These are phyloP conservation scores for Colletotrichum tropicale DNA, from an alignment of 2,329 filamentous ascomycete species.

Conservation along the genomic window DNA sequence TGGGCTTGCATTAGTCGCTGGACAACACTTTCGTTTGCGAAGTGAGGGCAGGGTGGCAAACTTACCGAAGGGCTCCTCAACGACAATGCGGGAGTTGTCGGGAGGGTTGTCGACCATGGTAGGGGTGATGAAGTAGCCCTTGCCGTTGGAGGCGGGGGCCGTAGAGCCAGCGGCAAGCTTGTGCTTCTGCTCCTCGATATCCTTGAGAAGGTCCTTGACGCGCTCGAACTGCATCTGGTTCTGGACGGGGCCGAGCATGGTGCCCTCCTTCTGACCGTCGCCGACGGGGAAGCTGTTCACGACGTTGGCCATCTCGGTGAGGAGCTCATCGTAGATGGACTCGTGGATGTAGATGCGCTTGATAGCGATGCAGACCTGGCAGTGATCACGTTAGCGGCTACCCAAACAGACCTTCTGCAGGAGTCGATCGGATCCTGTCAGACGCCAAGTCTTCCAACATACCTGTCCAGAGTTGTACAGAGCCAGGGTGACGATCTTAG, in stretches of 20 bases:
- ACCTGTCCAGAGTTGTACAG: constrained; percentile 60
- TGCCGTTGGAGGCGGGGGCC: constrained; percentile 32
- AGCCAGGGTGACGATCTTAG: constrained; percentile 50
- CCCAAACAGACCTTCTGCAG: neutral
- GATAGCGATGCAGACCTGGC: constrained; percentile 56
- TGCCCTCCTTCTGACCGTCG: constrained; percentile 14
- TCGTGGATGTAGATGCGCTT: constrained; percentile 62
- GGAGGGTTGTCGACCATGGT: constrained; percentile 67
- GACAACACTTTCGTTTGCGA: neutral
- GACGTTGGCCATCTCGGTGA: constrained; percentile 17
- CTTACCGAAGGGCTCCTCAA: constrained; percentile 50
- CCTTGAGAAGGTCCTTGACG: constrained; percentile 19
- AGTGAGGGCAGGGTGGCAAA: neutral
- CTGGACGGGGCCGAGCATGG: constrained; percentile 60
- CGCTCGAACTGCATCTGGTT: constrained; percentile 68
- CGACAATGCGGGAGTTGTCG: constrained; percentile 59
- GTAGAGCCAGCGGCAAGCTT: constrained; percentile 27
- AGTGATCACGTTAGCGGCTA: neutral
- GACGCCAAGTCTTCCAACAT: constrained; percentile 4
- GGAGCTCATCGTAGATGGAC: constrained; percentile 46
- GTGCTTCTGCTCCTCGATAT: constrained; percentile 18
- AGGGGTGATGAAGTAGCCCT: constrained; percentile 62
- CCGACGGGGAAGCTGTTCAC: constrained; percentile 16
- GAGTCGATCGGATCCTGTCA: neutral
- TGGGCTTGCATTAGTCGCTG: neutral